Percentiles rank a stretch among this genome's conserved stretches.
phyloP scores from a whole-genome alignment of 2,329 filamentous ascomycete species.

The Berkeleyomyces rouxiae region DNA sequence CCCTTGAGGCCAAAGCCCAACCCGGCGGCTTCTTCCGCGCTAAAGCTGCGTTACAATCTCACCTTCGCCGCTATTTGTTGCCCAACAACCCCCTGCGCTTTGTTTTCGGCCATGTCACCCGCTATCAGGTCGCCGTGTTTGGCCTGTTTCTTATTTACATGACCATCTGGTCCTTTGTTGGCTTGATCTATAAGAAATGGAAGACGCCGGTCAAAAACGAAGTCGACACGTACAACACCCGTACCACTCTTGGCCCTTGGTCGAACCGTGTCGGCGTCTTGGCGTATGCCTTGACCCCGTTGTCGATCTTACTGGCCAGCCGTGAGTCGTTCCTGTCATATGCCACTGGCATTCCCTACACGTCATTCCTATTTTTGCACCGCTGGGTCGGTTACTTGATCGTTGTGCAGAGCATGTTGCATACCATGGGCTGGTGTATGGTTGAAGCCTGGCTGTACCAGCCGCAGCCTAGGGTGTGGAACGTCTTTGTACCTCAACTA shows the following conservation, averaged over 20 bases:
- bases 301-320: slow-evolving; percentile 49
- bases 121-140: slow-evolving; percentile 49
- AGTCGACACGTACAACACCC: slow-evolving; percentile 42
- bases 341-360: slow-evolving; percentile 57
- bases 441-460: slow-evolving; percentile 52
- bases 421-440: slow-evolving; percentile 56
- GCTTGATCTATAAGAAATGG: slow-evolving; percentile 53
- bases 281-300: slow-evolving; percentile 57
- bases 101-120: slow-evolving; percentile 51
- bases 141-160: slow-evolving; percentile 43
- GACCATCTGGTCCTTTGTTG: slow-evolving; percentile 50
- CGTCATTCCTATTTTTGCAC: slow-evolving; percentile 63
- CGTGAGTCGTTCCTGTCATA: slow-evolving; percentile 54
- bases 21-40: not conserved
- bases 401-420: slow-evolving; percentile 47
- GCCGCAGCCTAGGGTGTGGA: slow-evolving; percentile 46
- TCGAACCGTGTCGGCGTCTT: slow-evolving; percentile 52
- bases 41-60: slow-evolving; percentile 11
- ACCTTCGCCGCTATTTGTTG: slow-evolving; percentile 36
- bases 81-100: slow-evolving; percentile 35
- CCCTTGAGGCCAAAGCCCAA: slow-evolving; percentile 16
- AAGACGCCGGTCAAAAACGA: slow-evolving; percentile 46
- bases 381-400: slow-evolving; percentile 63
- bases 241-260: slow-evolving; percentile 49
- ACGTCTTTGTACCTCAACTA: slow-evolving; percentile 40